Base-by-base conservation (phyloP, 2,329 filamentous ascomycete species). In the Fusarium subtropicale region DNA sequence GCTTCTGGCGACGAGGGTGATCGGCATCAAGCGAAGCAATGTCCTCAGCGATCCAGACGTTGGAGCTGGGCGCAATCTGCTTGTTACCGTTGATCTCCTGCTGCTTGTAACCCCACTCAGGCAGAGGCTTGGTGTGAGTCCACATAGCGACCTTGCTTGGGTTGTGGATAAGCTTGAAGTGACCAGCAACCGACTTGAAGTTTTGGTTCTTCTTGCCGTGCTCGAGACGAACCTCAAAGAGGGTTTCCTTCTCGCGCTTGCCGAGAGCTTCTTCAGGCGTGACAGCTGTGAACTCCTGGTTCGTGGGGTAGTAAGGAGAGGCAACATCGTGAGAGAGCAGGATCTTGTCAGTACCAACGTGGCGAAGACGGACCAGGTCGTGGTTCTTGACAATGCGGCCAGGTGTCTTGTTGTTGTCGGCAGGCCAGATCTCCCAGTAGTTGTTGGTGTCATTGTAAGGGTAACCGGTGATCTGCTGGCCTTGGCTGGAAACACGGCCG, bases 31-130 rank as follows among this genome's bases (percentile, higher is more conserved):
- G 82, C 12, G 91, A 94, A n/a, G 92, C 88, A 54, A 98, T 92
- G 69, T 97, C 93, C 75, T 99, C 96, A 16, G 94, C 91, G 73
- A 92, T 91, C 96, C 96, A 99, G 66, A 97, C 86, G 79, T 99
- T 99, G 79, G 93, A 97, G 77, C 91, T 90, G 67, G 95, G 92
- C 30, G 90, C 85, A 56, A 97, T 84, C 78, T 97, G 97, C 88
- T 99, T 99, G 86, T 99, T 99, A 64, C 96, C 96, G 80, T 99
- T 99, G 84, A 99, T 97, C 79, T 99, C 96, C 76, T 97, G 95
- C 81, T 99, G 96, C 80, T 97, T 96, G 84, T 92, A 95, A 28
- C 87, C 96, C 96, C 96, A 99, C 6, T 99, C 96, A 7, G 96
- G 96, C n/a, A 99, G 88, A 51, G 96, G 93, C 63, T 90, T 96